Evolutionary conservation across 2,329 filamentous ascomycete species (phyloP).

Genomic region (Cladobotryum mycophilum): DNA sequence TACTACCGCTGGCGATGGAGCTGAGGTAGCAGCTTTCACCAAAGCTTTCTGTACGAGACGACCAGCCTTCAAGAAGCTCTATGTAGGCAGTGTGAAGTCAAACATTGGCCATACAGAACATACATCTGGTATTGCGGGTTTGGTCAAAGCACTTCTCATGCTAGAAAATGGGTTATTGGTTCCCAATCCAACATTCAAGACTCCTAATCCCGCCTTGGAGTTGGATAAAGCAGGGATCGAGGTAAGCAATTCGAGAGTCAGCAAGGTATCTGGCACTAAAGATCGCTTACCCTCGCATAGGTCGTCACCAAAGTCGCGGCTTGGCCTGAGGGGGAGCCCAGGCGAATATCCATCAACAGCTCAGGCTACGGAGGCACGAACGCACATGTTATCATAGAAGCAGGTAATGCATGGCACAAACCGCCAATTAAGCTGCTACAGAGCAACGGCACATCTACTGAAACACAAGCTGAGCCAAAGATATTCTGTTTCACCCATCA

Average conservation of each 20-base stretch:
- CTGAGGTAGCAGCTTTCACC: conserved; percentile 13
- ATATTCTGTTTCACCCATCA: too few species aligned
- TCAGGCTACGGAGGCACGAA: conserved; percentile 43
- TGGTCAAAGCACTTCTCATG: conserved; percentile 13
- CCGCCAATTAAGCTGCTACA: background rate
- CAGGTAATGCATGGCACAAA: background rate
- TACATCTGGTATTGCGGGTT: conserved; percentile 12
- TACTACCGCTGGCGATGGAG: conserved; percentile 12
- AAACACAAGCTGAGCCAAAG: too few species aligned
- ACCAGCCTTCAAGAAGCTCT: background rate
- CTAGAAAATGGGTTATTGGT: conserved; percentile 8
- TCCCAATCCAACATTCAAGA: conserved; percentile 4
- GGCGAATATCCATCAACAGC: conserved; percentile 31
- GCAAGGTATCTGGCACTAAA: background rate
- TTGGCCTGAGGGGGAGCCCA: background rate
- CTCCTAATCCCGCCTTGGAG: conserved; percentile 13
- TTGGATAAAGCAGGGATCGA: conserved; percentile 8
- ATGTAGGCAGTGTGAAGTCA: conserved; percentile 18
- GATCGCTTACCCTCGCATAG: background rate
- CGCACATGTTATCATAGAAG: conserved; percentile 34
- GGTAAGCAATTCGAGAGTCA: conserved; percentile 5
- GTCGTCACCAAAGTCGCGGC: background rate
- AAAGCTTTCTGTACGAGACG: conserved; percentile 10
- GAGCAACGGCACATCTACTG: too few species aligned
- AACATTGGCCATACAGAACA: conserved; percentile 21